A percentile compares a stretch with the other conserved stretches of the same genome.
phyloP scores from a whole-genome alignment of 2,329 filamentous ascomycete genomes.

The Stachybotrys chlorohalonatus region DNA sequence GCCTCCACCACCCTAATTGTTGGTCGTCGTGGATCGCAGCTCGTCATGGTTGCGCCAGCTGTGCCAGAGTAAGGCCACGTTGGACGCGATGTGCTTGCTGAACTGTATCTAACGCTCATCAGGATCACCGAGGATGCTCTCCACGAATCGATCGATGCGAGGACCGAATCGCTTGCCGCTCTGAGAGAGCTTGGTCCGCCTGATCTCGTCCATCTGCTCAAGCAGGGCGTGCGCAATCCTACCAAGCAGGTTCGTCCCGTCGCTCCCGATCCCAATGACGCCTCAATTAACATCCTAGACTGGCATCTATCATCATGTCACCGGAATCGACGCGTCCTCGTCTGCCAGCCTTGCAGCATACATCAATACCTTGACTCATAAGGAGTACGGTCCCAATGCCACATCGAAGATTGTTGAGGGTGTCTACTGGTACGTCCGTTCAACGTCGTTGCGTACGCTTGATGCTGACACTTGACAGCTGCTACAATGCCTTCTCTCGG shows the following conservation, averaged over 20 bases:
- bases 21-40: slow-evolving; percentile 1
- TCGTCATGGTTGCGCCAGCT: slow-evolving; percentile 62
- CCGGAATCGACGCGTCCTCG: slow-evolving; percentile 91
- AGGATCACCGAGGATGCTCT: slow-evolving; percentile 93
- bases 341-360: slow-evolving; percentile 95
- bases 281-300: slow-evolving; percentile 41
- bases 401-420: slow-evolving; percentile 83
- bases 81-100: background rate
- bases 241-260: slow-evolving; percentile 39
- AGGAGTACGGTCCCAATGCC: slow-evolving; percentile 64
- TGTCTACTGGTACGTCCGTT: slow-evolving; percentile 67
- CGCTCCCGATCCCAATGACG: background rate
- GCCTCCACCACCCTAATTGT: background rate
- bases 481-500: slow-evolving; percentile 98
- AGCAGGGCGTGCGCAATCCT: slow-evolving; percentile 52
- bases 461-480: slow-evolving; percentile 34
- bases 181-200: slow-evolving; percentile 92
- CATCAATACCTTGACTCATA: slow-evolving; percentile 94
- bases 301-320: slow-evolving; percentile 96
- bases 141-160: slow-evolving; percentile 83
- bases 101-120: background rate
- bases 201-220: slow-evolving; percentile 90
- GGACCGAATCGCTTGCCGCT: slow-evolving; percentile 77
- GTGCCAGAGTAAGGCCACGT: slow-evolving; percentile 57
- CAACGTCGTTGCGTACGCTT: background rate